These are phyloP conservation scores for Rhododendron ferrugineum DNA, from an alignment of 148 eudicot species.

Conservation along the genomic window DNA sequence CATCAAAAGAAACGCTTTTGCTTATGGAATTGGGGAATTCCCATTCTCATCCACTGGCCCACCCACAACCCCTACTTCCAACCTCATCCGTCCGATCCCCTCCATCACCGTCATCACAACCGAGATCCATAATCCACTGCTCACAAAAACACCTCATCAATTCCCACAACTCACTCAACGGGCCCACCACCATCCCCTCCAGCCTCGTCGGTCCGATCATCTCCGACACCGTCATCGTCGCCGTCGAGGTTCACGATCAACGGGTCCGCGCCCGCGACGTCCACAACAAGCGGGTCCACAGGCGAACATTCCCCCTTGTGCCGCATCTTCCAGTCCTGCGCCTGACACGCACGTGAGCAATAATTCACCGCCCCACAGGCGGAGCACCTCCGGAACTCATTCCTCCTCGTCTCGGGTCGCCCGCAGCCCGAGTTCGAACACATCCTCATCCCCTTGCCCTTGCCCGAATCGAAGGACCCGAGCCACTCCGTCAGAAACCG, in stretches of 20 bases:
- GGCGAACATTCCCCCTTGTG: conserved; percentile 58
- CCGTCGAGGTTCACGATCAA: conserved; percentile 15
- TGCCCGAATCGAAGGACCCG: not conserved
- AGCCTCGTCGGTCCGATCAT: conserved; percentile 15
- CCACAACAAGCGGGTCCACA: conserved; percentile 19
- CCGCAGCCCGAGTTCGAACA: conserved; percentile 57
- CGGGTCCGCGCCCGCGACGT: conserved; percentile 16
- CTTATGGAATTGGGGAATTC: not conserved
- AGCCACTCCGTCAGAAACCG: conserved; percentile 41
- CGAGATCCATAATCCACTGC: conserved; percentile 12
- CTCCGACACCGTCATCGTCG: conserved; percentile 6
- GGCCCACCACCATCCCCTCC: conserved; percentile 9
- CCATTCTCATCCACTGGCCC: not conserved
- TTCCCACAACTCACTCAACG: not conserved
- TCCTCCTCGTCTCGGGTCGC: conserved; percentile 55
- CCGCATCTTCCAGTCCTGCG: conserved; percentile 65
- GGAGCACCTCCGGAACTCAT: conserved; percentile 64
- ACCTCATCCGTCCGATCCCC: conserved; percentile 12
- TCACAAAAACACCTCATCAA: not conserved
- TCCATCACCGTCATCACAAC: conserved; percentile 2
- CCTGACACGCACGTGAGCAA: conserved; percentile 75
- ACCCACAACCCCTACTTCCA: not conserved
- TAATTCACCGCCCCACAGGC: conserved; percentile 59
- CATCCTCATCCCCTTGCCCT: conserved; percentile 22
- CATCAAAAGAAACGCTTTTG: not conserved